Evolutionary conservation across 306 rosid species (phyloP), one percentile per base, ranked within the genome.

Genomic region (Quercus bicolor): DNA sequence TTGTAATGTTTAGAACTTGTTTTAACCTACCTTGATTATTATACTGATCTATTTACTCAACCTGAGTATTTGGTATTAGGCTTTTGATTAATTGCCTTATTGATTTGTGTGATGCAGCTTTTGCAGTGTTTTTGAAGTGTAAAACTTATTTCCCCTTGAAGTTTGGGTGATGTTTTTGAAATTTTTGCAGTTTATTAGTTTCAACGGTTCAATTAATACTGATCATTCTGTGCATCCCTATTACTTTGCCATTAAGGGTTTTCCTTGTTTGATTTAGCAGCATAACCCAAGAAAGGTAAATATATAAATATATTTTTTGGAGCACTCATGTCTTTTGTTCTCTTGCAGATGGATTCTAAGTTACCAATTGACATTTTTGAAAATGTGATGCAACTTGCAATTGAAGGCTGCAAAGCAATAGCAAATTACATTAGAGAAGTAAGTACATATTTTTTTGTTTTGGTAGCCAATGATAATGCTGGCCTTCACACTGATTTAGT

Each of bases 401-500:
- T 80, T 12, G 96, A 95, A 84, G 98, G 98, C 78, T 95, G 98
- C 93, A 95, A 95, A 84, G 97, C 97, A 33, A 85, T 94, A 75
- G 98, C 97, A 51, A 93, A 82, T 69, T 89, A 91, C 80, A 82
- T 95, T 9, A 78, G 90, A 79, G 94, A 95, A 76, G 97, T 91
- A 86, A 85, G 93, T 75, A 73, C 24, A 51, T 23, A 0, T 34
- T 34, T 34, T 6, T 13, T 48, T 40, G 1, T 21, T 16, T 29
- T 4, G 21, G 26, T 8, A 66, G 72, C 48, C 10, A 77, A 77
- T 68, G 57, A 75, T 70, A 69, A 72, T 20, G 21, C 34, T 21
- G 37, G 4, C 37, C 48, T 56, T 24, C 20, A 45, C 14, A 11
- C 40, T 26, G 34, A n/a, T 4, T 11, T 14, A 31, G 29, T 23